A percentile compares a stretch with the other conserved stretches of the same genome.
phyloP scores from a whole-genome alignment of 2,329 filamentous ascomycete genomes.

The Ceratocystis ficicola region DNA sequence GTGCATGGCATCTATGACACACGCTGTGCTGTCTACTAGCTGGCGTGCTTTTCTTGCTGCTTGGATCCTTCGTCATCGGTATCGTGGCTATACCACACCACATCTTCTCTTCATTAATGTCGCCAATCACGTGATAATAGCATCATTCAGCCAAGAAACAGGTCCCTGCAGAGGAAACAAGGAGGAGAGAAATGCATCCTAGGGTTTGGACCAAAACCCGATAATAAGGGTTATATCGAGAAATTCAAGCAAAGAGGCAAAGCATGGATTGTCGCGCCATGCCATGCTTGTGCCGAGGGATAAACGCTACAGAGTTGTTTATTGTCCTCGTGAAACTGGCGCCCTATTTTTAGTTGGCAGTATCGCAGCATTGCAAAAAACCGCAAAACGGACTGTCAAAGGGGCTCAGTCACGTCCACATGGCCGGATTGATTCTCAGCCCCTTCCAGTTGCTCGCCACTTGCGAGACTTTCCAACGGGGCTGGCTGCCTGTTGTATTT shows the following conservation, averaged over 20 bases:
- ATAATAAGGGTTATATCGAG: background rate
- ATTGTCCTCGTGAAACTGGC: background rate
- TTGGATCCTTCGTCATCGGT: background rate
- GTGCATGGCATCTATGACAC: too few species aligned
- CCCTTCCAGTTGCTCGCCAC: background rate
- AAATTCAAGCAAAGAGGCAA: background rate
- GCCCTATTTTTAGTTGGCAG: conserved; percentile 1
- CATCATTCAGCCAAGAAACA: background rate
- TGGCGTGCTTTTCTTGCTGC: background rate
- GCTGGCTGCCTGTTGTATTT: too few species aligned
- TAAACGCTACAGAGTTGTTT: background rate
- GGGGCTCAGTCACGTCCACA: too few species aligned
- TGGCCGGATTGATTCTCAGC: too few species aligned
- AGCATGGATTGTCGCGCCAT: background rate
- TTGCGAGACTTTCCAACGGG: too few species aligned
- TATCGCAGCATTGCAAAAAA: background rate
- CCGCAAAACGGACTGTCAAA: too few species aligned
- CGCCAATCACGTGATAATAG: too few species aligned
- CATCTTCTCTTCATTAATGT: too few species aligned
- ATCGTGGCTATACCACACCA: too few species aligned
- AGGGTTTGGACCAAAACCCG: background rate
- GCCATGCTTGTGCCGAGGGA: background rate
- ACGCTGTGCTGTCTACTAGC: background rate
- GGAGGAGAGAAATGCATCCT: background rate
- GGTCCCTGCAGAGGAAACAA: background rate